These are phyloP conservation scores for Saturnispora sekii DNA, from an alignment of 805 yeast genomes.

Conservation along the genomic window DNA sequence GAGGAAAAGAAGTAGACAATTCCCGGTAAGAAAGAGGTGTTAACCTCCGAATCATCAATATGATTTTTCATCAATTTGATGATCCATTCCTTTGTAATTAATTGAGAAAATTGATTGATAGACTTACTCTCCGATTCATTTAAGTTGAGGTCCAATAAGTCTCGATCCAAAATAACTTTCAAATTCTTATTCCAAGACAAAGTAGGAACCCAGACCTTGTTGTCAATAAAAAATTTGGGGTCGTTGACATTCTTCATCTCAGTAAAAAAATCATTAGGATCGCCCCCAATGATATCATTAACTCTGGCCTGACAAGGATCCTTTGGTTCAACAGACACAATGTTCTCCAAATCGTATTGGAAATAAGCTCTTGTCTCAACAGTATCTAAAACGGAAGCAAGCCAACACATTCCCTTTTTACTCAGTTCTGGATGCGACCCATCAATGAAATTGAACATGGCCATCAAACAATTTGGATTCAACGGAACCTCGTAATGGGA, in stretches of 20 bases:
- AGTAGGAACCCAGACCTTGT: constrained; percentile 53
- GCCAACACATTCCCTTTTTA: constrained; percentile 48
- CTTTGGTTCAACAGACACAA: constrained; percentile 23
- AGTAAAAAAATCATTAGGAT: constrained; percentile 30
- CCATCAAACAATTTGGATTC: constrained; percentile 30
- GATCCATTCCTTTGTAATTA: constrained; percentile 53
- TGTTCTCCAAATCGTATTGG: constrained; percentile 34
- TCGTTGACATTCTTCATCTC: constrained; percentile 41
- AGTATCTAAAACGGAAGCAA: constrained; percentile 38
- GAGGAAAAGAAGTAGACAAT: constrained; percentile 50
- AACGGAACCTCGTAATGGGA: constrained; percentile 40
- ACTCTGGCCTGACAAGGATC: constrained; percentile 19
- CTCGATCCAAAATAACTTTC: constrained; percentile 33
- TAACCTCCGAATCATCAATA: constrained; percentile 59
- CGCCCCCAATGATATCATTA: constrained; percentile 12
- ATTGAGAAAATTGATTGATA: constrained; percentile 33
- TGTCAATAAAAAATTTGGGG: constrained; percentile 50
- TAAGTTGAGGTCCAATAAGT: constrained; percentile 25
- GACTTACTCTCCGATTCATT: constrained; percentile 33
- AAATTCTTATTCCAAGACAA: constrained; percentile 61
- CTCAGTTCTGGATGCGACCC: constrained; percentile 64
- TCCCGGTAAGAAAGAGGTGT: constrained; percentile 54
- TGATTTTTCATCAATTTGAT: constrained; percentile 37
- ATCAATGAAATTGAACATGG: constrained; percentile 38
- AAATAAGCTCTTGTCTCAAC: constrained; percentile 18